Percentiles rank a stretch among this genome's conserved stretches.
Conservation (phyloP, 208 protist genomes). For the Trichomonas vaginalis region DNA sequence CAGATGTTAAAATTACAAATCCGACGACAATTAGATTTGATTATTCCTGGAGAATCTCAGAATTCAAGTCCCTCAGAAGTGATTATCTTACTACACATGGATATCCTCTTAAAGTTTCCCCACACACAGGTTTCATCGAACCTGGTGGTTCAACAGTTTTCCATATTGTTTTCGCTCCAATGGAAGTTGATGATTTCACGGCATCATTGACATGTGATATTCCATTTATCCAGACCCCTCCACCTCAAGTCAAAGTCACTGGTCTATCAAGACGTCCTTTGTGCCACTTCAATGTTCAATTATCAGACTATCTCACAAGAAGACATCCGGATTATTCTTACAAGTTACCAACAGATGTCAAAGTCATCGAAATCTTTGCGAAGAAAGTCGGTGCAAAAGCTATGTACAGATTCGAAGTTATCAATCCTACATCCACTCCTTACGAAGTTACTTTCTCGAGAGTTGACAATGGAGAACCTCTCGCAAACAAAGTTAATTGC, state of each 20-base stretch:
- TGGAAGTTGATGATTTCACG: slow-evolving; percentile 41
- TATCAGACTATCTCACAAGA: slow-evolving; percentile 60
- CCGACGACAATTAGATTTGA: slow-evolving; percentile 52
- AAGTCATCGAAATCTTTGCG: not conserved
- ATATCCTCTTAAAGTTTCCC: slow-evolving; percentile 54
- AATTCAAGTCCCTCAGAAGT: not conserved
- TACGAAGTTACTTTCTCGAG: not conserved
- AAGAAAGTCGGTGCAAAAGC: not conserved
- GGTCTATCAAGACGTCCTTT: slow-evolving; percentile 64
- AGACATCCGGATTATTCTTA: slow-evolving; percentile 29
- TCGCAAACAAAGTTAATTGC: not conserved
- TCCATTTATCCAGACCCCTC: not conserved
- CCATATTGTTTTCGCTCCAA: slow-evolving; percentile 59
- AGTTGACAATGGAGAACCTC: not conserved
- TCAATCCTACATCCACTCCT: not conserved
- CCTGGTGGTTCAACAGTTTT: slow-evolving; percentile 45
- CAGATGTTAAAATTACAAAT: slow-evolving; percentile 60
- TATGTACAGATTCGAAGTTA: not conserved
- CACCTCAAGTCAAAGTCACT: slow-evolving; percentile 45
- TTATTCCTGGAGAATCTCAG: slow-evolving; percentile 44
- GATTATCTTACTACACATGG: not conserved
- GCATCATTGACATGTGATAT: not conserved
- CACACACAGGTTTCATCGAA: slow-evolving; percentile 46
- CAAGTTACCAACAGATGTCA: not conserved
- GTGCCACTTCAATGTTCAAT: slow-evolving; percentile 73